Conservation (phyloP, 768 basidiomycete genomes). For the Suillus americanus region DNA sequence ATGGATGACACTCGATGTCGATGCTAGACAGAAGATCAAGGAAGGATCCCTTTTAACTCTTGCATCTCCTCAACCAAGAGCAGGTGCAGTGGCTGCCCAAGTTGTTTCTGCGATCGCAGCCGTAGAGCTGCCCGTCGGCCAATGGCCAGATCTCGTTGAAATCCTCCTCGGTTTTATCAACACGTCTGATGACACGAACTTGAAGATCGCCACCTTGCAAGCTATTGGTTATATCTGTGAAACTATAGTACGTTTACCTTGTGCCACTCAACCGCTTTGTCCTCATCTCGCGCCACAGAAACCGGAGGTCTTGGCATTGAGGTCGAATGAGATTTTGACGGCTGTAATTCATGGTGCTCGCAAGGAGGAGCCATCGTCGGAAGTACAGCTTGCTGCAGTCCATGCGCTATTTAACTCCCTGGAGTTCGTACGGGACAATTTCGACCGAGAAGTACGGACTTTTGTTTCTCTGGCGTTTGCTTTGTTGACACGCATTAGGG, state of each 20-base stretch:
- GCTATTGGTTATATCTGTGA: conserved; percentile 98
- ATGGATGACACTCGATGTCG: conserved; percentile 76
- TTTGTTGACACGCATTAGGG: conserved; percentile 51
- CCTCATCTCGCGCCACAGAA: conserved; percentile 49
- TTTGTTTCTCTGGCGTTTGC: neutral
- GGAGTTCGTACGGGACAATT: conserved; percentile 97
- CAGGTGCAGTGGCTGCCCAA: conserved; percentile 87
- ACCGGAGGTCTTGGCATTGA: conserved; percentile 85
- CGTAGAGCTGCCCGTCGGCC: conserved; percentile 83
- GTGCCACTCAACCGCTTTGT: conserved; percentile 8
- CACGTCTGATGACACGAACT: conserved; percentile 63
- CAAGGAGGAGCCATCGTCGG: conserved; percentile 88
- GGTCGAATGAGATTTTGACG: conserved; percentile 96
- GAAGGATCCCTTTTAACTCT: conserved; percentile 83
- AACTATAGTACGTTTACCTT: conserved; percentile 69
- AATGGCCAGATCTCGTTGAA: conserved; percentile 91
- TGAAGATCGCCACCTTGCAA: conserved; percentile 87
- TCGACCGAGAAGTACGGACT: conserved; percentile 81
- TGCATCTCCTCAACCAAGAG: conserved; percentile 66
- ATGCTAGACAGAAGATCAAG: conserved; percentile 80
- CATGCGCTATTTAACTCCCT: conserved; percentile 92
- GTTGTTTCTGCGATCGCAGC: conserved; percentile 93
- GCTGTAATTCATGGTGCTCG: conserved; percentile 98
- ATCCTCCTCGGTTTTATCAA: conserved; percentile 86
- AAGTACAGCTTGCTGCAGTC: conserved; percentile 93